Base-by-base conservation (phyloP, 805 yeast species). In the Candida verbasci region DNA sequence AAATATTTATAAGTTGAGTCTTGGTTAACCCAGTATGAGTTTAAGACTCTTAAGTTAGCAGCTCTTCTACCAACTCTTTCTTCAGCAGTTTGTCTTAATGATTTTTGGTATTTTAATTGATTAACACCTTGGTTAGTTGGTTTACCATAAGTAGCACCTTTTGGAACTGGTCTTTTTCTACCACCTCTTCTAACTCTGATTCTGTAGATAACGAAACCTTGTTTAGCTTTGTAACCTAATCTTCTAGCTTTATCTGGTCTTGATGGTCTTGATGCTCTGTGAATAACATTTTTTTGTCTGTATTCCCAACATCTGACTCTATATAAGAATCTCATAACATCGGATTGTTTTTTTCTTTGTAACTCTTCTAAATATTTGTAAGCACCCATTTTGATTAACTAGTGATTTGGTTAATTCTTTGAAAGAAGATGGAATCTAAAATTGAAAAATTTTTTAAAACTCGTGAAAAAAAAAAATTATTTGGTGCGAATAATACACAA, bases 131-230 rank as follows among this genome's bases (percentile, higher is more conserved):
- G 95, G 95, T 93, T 93, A 80, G 98, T 93, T 83, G 98, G 98
- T 86, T 93, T 93, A 86, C 98, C 98, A 83, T 93, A 91, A 70
- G 97, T 93, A 66, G 97, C 97, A 86, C 98, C 98, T 93, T 93
- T 93, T 78, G 94, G 88, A 63, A 84, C 97, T 62, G 97, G 97
- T 79, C 96, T 87, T 96, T 93, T 93, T 86, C 98, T 89, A 81
- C 91, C 91, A 81, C 98, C 98, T 78, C 98, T 86, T 79, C 97
- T 87, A 64, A 93, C 97, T 77, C 98, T 87, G 74, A 91, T 76
- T 75, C 98, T 84, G 96, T 76, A 93, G 82, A 93, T 80, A 56
- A 86, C 96, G 71, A 86, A 93, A 61, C 98, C 98, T 81, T 93
- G 98, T 84, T 93, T 93, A 76, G 98, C 97, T 85, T 93, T 93